Base-by-base conservation (phyloP, 1,284 basidiomycete genomes). In the Lentinus polychrous region DNA sequence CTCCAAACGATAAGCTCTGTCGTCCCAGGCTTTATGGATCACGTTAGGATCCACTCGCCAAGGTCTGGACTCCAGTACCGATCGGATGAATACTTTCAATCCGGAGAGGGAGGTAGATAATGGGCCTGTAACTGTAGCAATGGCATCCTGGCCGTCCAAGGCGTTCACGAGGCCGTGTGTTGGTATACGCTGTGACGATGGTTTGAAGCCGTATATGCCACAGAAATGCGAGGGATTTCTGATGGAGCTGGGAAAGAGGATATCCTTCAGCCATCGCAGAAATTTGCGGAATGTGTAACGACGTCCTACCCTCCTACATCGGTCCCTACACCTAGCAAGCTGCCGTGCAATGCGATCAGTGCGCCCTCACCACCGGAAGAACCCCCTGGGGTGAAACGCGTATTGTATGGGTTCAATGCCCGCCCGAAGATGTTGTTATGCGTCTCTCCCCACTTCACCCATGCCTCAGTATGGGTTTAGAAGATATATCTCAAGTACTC, bases 351-450 rank as follows among this genome's bases (percentile, higher is more conserved):
- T 0, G 83, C 83, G 23, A 93, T 65, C 20, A 92, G 62, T 3
- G 87, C 86, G 0, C 70, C 86, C 61, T 92, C 90, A 37, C 90
- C 90, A 8, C 91, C 91, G 2, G 83, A 84, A 40, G 82, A 86
- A 6, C 91, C 90, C 31, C 91, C 90, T 38, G 74, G 76, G 0
- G 84, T 86, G 60, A 85, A 83, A 7, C 70, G 65, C 8, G 74
- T 64, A 52, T 76, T 79, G 67, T 80, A 81, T 0, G 91, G 91
- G 60, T 94, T 91, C 23, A 69, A 70, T 0, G 89, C 82, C 6
- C 74, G 69, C 0, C 89, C 90, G 70, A 84, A 94, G 14, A 72
- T 64, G 40, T 66, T 57, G 50, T 70, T 71, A 56, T 61, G 66
- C 15, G 69, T 70, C 52, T 71, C 70, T 34, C 63, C 65, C 68